A percentile compares a stretch with the other conserved stretches of the same genome.
phyloP scores from a whole-genome alignment of 2,329 filamentous ascomycete species.

The Fusarium cicatricum region DNA sequence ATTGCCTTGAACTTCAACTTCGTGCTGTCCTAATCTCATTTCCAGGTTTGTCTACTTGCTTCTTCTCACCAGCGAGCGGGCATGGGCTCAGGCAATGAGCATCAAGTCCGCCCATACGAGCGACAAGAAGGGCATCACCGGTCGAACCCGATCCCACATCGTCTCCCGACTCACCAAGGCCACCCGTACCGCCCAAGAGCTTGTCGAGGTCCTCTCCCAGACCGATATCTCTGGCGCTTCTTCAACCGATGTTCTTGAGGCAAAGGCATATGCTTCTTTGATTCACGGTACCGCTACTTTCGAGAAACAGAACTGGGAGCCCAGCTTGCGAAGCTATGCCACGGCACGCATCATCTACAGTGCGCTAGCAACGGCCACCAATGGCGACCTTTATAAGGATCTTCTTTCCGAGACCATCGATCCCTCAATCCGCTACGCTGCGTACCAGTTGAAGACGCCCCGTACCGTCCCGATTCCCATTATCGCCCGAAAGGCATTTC shows the following conservation, averaged over 20 bases:
- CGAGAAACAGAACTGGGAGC: slow-evolving; percentile 87
- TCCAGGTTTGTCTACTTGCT: slow-evolving; percentile 78
- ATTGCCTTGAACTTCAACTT: slow-evolving; percentile 1
- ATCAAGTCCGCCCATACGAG: slow-evolving; percentile 86
- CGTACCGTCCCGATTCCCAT: slow-evolving; percentile 82
- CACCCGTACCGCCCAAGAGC: slow-evolving; percentile 70
- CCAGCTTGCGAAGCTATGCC: slow-evolving; percentile 78
- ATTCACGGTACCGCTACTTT: slow-evolving; percentile 81
- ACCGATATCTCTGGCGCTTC: slow-evolving; percentile 69
- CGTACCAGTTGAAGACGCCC: slow-evolving; percentile 89
- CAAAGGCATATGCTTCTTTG: slow-evolving; percentile 81
- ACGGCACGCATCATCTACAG: slow-evolving; percentile 84
- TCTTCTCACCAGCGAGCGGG: slow-evolving; percentile 85
- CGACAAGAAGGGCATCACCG: slow-evolving; percentile 80
- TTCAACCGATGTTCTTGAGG: slow-evolving; percentile 80
- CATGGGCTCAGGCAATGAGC: slow-evolving; percentile 95
- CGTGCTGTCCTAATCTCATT: slow-evolving; percentile 11
- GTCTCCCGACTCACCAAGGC: slow-evolving; percentile 88
- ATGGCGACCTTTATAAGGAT: slow-evolving; percentile 83
- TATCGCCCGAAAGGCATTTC: slow-evolving; percentile 83
- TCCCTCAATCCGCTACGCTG: slow-evolving; percentile 91
- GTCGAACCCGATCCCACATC: slow-evolving; percentile 85
- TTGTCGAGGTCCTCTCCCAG: slow-evolving; percentile 73
- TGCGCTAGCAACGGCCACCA: slow-evolving; percentile 67
- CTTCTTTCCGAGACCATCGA: slow-evolving; percentile 87